Evolutionary conservation across 495 filamentous ascomycete species (phyloP).

Genomic region (Trichoderma virens): DNA sequence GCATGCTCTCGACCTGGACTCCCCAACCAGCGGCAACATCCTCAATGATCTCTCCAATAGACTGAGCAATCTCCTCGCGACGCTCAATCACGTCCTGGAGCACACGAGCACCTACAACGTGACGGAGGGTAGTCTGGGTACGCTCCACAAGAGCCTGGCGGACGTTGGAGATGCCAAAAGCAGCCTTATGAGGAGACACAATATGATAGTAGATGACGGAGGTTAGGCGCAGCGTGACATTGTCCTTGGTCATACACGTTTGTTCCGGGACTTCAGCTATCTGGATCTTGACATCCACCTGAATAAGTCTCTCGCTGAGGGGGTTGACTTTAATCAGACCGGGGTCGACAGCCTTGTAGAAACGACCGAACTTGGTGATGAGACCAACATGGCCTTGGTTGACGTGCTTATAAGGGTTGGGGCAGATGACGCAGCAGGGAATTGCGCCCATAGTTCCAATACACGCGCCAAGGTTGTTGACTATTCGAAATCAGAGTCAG

Average conservation of each 20-base stretch:
- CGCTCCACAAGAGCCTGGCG: constrained; percentile 92
- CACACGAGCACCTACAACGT: constrained; percentile 93
- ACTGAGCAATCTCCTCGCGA: constrained; percentile 90
- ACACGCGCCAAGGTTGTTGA: constrained; percentile 66
- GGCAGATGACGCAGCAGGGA: constrained; percentile 86
- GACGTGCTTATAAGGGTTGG: constrained; percentile 96
- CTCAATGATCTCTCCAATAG: constrained; percentile 95
- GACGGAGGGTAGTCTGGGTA: constrained; percentile 94
- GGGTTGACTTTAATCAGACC: constrained; percentile 97
- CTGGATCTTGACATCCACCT: constrained; percentile 98
- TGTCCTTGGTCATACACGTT: constrained; percentile 99
- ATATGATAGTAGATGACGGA: constrained; percentile 99
- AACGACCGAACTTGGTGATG: constrained; percentile 92
- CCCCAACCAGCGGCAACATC: constrained; percentile 93
- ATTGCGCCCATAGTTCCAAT: constrained; percentile 80
- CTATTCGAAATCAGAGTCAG: constrained; percentile 28
- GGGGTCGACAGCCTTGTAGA: constrained; percentile 93
- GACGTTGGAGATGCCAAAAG: constrained; percentile 94
- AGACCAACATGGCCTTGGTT: constrained; percentile 88
- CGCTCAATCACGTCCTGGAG: constrained; percentile 99
- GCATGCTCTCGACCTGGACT: constrained; percentile 93
- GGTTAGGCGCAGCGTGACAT: constrained; percentile 86
- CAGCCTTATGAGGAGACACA: constrained; percentile 88
- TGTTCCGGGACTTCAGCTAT: constrained; percentile 95
- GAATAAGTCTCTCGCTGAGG: constrained; percentile 79